A percentile compares a stretch with the other conserved stretches of the same genome.
Conservation (phyloP, 179 eudicot species). For the Nepenthes alata region DNA sequence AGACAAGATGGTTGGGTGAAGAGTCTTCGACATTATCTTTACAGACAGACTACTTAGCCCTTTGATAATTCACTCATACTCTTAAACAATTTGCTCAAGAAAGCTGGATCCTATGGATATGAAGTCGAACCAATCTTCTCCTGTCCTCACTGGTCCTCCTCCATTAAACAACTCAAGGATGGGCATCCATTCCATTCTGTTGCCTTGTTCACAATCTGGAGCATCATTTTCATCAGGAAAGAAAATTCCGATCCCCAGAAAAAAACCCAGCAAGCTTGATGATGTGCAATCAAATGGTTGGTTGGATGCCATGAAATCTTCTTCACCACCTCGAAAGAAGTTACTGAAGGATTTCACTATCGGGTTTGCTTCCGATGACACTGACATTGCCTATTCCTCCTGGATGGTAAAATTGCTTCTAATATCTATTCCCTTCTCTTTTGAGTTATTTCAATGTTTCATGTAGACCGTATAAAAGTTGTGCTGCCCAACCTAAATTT, state of each 20-base stretch:
- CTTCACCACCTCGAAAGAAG: slow-evolving; percentile 33
- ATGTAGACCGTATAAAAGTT: background rate
- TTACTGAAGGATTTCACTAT: slow-evolving; percentile 16
- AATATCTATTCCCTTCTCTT: background rate
- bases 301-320: slow-evolving; percentile 37
- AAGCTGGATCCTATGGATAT: slow-evolving; percentile 25
- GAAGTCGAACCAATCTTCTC: slow-evolving; percentile 23
- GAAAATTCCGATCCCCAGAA: slow-evolving; percentile 20
- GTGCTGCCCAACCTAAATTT: too few relatives aligned
- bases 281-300: slow-evolving; percentile 29
- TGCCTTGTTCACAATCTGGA: slow-evolving; percentile 18
- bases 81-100: slow-evolving; percentile 1
- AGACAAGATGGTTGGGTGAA: slow-evolving; percentile 29
- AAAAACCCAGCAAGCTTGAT: slow-evolving; percentile 18
- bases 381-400: slow-evolving; percentile 19
- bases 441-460: background rate
- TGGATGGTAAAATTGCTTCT: slow-evolving; percentile 24
- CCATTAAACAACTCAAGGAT: slow-evolving; percentile 23
- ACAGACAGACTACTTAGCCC: too few relatives aligned
- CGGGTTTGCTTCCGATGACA: slow-evolving; percentile 17
- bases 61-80: background rate
- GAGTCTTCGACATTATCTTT: too few relatives aligned
- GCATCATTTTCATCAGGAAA: slow-evolving; percentile 18
- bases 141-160: slow-evolving; percentile 27
- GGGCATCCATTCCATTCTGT: slow-evolving; percentile 18